A percentile compares a stretch with the other conserved stretches of the same genome.
phyloP scores from a whole-genome alignment of 2,329 filamentous ascomycete genomes.

The Fusarium proliferatum region DNA sequence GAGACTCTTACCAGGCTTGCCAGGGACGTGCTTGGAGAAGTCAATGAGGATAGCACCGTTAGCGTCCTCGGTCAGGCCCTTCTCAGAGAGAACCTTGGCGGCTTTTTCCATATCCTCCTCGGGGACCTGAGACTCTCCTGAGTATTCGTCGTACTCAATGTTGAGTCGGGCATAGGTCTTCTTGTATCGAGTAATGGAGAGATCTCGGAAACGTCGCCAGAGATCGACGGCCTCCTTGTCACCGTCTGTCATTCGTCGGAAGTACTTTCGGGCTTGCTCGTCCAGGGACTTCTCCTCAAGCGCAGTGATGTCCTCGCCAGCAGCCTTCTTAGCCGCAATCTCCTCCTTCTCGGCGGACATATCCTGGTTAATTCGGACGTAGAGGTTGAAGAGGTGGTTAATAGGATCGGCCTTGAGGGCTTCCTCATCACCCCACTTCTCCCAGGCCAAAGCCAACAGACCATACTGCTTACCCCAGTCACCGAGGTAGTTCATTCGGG shows the following conservation, averaged over 20 bases:
- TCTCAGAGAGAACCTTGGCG: conserved; percentile 71
- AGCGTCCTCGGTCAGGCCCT: conserved; percentile 73
- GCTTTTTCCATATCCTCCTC: conserved; percentile 74
- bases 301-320: conserved; percentile 60
- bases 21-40: conserved; percentile 74
- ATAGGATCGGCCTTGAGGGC: conserved; percentile 78
- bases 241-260: conserved; percentile 77
- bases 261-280: conserved; percentile 79
- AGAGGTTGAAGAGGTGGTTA: conserved; percentile 84
- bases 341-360: conserved; percentile 74
- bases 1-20: conserved; percentile 75
- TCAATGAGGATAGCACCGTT: conserved; percentile 80
- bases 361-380: conserved; percentile 80
- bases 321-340: conserved; percentile 67
- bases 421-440: conserved; percentile 79
- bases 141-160: conserved; percentile 76
- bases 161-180: conserved; percentile 77
- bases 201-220: conserved; percentile 74
- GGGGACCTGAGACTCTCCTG: conserved; percentile 79
- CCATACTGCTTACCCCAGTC: conserved; percentile 48
- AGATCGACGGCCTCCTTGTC: conserved; percentile 69
- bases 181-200: conserved; percentile 75
- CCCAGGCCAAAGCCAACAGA: conserved; percentile 72
- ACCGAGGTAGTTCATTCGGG: conserved; percentile 70
- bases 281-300: conserved; percentile 70